Base-by-base conservation (phyloP, 129 eudicot species). In the Saussurea involucrata region DNA sequence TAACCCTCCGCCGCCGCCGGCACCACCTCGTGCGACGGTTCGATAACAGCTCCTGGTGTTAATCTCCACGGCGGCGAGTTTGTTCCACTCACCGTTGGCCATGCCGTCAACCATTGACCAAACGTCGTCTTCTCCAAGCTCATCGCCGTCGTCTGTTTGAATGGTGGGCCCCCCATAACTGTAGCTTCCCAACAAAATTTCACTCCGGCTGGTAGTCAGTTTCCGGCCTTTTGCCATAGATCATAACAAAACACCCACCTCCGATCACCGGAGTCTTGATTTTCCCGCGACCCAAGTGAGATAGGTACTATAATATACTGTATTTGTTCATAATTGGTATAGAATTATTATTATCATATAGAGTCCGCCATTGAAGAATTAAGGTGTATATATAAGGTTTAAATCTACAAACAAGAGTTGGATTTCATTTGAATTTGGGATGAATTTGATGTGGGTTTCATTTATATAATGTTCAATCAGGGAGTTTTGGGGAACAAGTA, bases 151-250 rank as follows among this genome's bases (percentile, higher is more conserved):
- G 73, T 68, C 28, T 46, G 34, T 83, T 33, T 70, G 76, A 18
- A 68, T 68, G 10, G 66, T 21, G 20, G 70, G 72, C 2, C 66
- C 80, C 15, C 66, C 63, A 69, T 81, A 76, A 0, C 79, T 44
- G 75, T 82, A 81, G 73, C 80, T 82, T 20, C 97, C 97, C 2
- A 91, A 57, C 33, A 74, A 78, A 13, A 84, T 79, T 68, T 91
- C 97, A 71, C 94, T 91, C 37, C 88, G 88, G 68, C 92, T 85
- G 4, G 71, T 80, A 27, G 90, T 79, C 46, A 91, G 58, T 82
- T 81, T 84, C 49, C 92, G 89, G 67, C 89, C 90, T 78, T 90
- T 90, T 11, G 91, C 91, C 96, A 90, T 90, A 40, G 20, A 74
- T 65, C 80, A 75, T 37, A 64, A 81, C 75, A 66, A 28, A 29